Conservation (phyloP, 768 basidiomycete species). For the Porphyrellus cyaneotinctus region DNA sequence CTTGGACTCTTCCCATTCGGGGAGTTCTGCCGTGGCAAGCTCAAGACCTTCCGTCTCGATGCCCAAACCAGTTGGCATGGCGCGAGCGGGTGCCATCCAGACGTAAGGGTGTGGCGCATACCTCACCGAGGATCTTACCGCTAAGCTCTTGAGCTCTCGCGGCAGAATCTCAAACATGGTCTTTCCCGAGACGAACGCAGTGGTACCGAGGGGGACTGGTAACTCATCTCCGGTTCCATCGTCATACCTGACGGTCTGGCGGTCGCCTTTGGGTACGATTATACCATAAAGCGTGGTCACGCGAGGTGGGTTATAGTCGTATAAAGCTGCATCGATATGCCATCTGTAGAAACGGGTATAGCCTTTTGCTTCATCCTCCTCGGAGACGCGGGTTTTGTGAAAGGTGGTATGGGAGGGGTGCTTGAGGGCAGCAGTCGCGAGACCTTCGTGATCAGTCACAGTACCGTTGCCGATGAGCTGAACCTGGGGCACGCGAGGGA, state of each 20-base stretch:
- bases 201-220: constrained; percentile 79
- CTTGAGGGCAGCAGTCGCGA: constrained; percentile 72
- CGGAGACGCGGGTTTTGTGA: constrained; percentile 73
- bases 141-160: constrained; percentile 67
- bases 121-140: constrained; percentile 68
- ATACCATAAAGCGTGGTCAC: constrained; percentile 86
- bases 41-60: constrained; percentile 78
- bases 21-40: constrained; percentile 59
- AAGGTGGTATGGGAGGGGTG: constrained; percentile 85
- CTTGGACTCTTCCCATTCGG: constrained; percentile 76
- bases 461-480: constrained; percentile 89
- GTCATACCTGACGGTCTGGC: constrained; percentile 71
- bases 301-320: constrained; percentile 70
- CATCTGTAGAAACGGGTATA: constrained; percentile 86
- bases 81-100: constrained; percentile 81
- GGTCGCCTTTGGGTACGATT: constrained; percentile 59
- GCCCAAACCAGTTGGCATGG: constrained; percentile 75
- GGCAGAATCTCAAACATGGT: constrained; percentile 83
- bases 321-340: constrained; percentile 89
- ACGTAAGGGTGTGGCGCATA: constrained; percentile 88
- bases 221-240: constrained; percentile 86
- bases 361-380: constrained; percentile 73
- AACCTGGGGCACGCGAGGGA: constrained; percentile 83
- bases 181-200: constrained; percentile 76
- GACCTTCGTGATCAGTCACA: constrained; percentile 76